A percentile compares a stretch with the other conserved stretches of the same genome.
These are phyloP conservation scores for Calonectria pauciramosa DNA, from an alignment of 2,329 filamentous ascomycete genomes.

Conservation along the genomic window DNA sequence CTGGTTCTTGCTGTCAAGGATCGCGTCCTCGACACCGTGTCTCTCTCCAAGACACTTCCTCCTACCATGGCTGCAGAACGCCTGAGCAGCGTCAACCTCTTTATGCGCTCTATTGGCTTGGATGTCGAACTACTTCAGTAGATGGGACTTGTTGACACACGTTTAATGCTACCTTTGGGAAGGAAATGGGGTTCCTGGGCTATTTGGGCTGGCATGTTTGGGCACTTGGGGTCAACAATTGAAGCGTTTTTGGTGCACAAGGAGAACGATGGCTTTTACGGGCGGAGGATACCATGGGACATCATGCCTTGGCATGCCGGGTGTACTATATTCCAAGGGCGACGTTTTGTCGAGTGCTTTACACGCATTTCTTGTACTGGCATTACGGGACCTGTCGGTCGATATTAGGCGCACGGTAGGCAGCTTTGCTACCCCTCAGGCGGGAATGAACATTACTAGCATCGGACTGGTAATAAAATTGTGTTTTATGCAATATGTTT, in stretches of 20 bases:
- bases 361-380: slow-evolving; percentile 33
- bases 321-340: slow-evolving; percentile 40
- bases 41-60: slow-evolving; percentile 89
- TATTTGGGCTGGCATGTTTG: slow-evolving; percentile 45
- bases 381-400: slow-evolving; percentile 32
- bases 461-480: slow-evolving; percentile 9
- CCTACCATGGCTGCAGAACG: slow-evolving; percentile 87
- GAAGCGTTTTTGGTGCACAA: slow-evolving; percentile 35
- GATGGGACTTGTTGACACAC: slow-evolving; percentile 33
- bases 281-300: slow-evolving; percentile 36
- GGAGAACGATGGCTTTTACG: slow-evolving; percentile 34
- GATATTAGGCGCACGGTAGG: slow-evolving; percentile 32
- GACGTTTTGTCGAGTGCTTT: slow-evolving; percentile 35
- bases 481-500: slow-evolving; percentile 7
- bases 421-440: slow-evolving; percentile 4
- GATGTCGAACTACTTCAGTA: slow-evolving; percentile 83
- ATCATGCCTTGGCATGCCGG: slow-evolving; percentile 30
- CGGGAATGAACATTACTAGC: slow-evolving; percentile 8
- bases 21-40: slow-evolving; percentile 94
- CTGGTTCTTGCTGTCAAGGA: slow-evolving; percentile 97
- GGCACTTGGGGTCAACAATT: slow-evolving; percentile 37
- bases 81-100: slow-evolving; percentile 93
- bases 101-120: slow-evolving; percentile 98
- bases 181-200: slow-evolving; percentile 40
- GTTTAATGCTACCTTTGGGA: slow-evolving; percentile 36